Percentiles rank a stretch among this genome's conserved stretches.
These are phyloP conservation scores for Eimeria maxima DNA, from an alignment of 169 alveolate genomes.

Conservation along the genomic window DNA sequence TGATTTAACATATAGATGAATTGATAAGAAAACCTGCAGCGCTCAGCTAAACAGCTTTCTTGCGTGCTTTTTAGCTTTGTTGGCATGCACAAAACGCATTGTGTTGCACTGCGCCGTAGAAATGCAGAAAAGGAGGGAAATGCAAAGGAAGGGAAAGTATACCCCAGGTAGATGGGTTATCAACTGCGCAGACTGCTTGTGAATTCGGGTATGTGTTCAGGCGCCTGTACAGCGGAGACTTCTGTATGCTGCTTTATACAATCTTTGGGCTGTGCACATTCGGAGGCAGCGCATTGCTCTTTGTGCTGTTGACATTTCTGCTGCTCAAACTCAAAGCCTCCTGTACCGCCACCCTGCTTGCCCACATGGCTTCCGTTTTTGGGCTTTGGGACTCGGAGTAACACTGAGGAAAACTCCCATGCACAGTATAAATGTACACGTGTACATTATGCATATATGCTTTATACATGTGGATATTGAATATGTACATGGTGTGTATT, in stretches of 20 bases:
- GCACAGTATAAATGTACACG: neutral
- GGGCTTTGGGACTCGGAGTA: slow-evolving; percentile 41
- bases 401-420: neutral
- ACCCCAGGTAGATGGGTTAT: too few species aligned
- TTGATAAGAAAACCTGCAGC: too few species aligned
- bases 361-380: slow-evolving; percentile 33
- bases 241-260: slow-evolving; percentile 46
- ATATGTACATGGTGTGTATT: too few species aligned
- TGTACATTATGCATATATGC: neutral
- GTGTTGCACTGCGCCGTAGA: too few species aligned
- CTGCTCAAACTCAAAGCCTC: slow-evolving; percentile 38
- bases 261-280: slow-evolving; percentile 40
- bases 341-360: slow-evolving; percentile 25
- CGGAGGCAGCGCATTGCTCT: slow-evolving; percentile 19
- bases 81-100: too few species aligned
- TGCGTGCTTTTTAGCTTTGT: too few species aligned
- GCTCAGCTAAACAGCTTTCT: too few species aligned
- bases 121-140: too few species aligned
- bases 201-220: neutral
- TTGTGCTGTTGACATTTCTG: slow-evolving; percentile 6
- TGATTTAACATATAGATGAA: neutral
- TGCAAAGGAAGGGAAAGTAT: too few species aligned
- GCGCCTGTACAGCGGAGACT: slow-evolving; percentile 65
- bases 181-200: neutral
- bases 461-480: too few species aligned